A percentile compares a stretch with the other conserved stretches of the same genome.
Evolutionary conservation across 148 eudicot genomes (phyloP).

Genomic region (Amaranthus cruentus): DNA sequence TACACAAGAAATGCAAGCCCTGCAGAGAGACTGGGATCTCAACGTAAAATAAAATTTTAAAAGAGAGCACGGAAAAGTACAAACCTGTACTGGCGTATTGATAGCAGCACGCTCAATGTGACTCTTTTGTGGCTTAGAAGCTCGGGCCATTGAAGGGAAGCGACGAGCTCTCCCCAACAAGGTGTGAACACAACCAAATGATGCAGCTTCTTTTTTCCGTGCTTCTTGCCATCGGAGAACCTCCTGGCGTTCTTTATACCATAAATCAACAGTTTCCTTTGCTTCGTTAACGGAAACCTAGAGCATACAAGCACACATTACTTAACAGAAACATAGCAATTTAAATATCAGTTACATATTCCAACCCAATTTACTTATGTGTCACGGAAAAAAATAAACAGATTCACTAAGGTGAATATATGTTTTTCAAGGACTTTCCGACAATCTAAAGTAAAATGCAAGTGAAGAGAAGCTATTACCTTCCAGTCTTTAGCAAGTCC

Average conservation of each 20-base stretch:
- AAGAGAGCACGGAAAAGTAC: neutral
- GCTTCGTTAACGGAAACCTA: slow-evolving; percentile 94
- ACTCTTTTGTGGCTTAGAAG: slow-evolving; percentile 40
- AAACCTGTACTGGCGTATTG: slow-evolving; percentile 96
- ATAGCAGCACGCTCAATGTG: slow-evolving; percentile 99
- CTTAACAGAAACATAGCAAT: neutral
- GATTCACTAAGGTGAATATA: neutral
- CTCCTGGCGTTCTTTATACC: slow-evolving; percentile 90
- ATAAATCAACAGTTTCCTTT: slow-evolving; percentile 74
- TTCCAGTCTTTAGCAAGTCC: slow-evolving; percentile 98
- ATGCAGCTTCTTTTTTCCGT: slow-evolving; percentile 63
- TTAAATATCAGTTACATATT: neutral
- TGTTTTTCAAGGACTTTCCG: neutral
- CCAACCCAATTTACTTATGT: neutral
- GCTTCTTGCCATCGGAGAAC: slow-evolving; percentile 75
- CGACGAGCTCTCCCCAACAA: slow-evolving; percentile 80
- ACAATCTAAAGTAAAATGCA: neutral
- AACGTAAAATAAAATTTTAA: neutral
- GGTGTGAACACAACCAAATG: slow-evolving; percentile 53
- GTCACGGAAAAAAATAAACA: neutral
- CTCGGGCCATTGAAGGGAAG: slow-evolving; percentile 55
- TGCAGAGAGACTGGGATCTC: neutral
- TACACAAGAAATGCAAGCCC: neutral
- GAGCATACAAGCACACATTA: slow-evolving; percentile 3
- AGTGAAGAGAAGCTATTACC: slow-evolving; percentile 38